A percentile compares a stretch with the other conserved stretches of the same genome.
These are phyloP conservation scores for Nyctanthes arbortristis DNA, from an alignment of 257 asterid species.

Conservation along the genomic window DNA sequence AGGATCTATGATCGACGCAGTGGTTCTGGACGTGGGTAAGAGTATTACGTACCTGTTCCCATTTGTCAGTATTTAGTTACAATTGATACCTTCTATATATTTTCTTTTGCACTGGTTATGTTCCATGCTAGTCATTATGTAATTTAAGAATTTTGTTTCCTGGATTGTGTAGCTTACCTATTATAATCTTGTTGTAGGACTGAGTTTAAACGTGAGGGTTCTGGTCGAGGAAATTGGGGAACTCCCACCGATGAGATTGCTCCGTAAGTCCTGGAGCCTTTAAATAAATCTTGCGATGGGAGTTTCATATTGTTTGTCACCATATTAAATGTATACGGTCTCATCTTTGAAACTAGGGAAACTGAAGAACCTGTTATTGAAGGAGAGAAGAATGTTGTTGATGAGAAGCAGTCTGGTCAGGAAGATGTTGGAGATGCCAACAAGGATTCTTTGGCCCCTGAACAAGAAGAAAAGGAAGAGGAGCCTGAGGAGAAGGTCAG, in stretches of 20 bases:
- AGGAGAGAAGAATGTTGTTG: constrained; percentile 47
- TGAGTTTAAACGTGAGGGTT: constrained; percentile 67
- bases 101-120: not conserved
- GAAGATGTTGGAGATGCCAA: constrained; percentile 48
- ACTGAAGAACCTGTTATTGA: constrained; percentile 46
- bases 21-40: constrained; percentile 51
- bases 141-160: not conserved
- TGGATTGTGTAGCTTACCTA: not conserved
- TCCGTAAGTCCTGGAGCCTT: constrained; percentile 37
- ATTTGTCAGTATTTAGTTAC: not conserved
- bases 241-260: constrained; percentile 50
- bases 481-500: constrained; percentile 68
- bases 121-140: not conserved
- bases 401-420: constrained; percentile 49
- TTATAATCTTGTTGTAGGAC: constrained; percentile 25
- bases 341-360: constrained; percentile 34
- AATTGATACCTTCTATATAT: not conserved
- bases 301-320: not conserved
- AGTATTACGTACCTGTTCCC: not conserved
- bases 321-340: not conserved
- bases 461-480: constrained; percentile 47
- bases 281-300: not conserved
- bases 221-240: constrained; percentile 84
- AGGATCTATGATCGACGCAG: constrained; percentile 44
- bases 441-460: constrained; percentile 45